These are phyloP conservation scores for Boletus mariae DNA, from an alignment of 1,284 basidiomycete genomes.

Conservation along the genomic window DNA sequence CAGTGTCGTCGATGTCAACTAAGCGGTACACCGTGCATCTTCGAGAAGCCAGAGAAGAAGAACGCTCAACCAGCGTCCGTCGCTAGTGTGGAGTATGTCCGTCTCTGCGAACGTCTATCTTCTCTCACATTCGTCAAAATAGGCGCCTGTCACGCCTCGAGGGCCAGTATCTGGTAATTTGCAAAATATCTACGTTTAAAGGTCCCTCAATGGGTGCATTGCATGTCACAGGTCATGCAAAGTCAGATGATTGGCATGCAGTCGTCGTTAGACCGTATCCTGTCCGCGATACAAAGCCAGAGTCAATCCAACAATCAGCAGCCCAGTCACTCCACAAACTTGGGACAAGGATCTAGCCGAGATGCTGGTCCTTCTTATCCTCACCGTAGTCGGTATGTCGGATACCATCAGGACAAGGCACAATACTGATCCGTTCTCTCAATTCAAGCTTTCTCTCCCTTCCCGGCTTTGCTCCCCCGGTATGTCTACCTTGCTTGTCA, in stretches of 20 bases:
- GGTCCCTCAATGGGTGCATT: constrained; percentile 49
- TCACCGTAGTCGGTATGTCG: constrained; percentile 38
- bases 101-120: constrained; percentile 6
- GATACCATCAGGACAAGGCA: constrained; percentile 2
- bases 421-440: constrained; percentile 6
- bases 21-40: constrained; percentile 80
- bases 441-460: constrained; percentile 65
- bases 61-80: constrained; percentile 53
- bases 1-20: constrained; percentile 87
- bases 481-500: constrained; percentile 36
- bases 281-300: constrained; percentile 62
- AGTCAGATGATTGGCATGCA: constrained; percentile 90
- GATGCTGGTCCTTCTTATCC: constrained; percentile 20
- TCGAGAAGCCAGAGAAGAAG: constrained; percentile 91
- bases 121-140: constrained; percentile 24
- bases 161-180: constrained; percentile 71
- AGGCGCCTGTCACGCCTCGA: constrained; percentile 80
- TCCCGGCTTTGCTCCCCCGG: constrained; percentile 86
- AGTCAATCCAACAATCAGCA: constrained; percentile 36
- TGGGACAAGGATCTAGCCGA: constrained; percentile 20
- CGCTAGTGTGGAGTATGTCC: constrained; percentile 64
- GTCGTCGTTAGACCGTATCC: constrained; percentile 76
- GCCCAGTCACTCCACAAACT: constrained; percentile 23
- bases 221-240: constrained; percentile 62
- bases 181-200: constrained; percentile 19